phyloP scores from a whole-genome alignment of 2,329 filamentous ascomycete species.

The Fonsecaea nubica region DNA sequence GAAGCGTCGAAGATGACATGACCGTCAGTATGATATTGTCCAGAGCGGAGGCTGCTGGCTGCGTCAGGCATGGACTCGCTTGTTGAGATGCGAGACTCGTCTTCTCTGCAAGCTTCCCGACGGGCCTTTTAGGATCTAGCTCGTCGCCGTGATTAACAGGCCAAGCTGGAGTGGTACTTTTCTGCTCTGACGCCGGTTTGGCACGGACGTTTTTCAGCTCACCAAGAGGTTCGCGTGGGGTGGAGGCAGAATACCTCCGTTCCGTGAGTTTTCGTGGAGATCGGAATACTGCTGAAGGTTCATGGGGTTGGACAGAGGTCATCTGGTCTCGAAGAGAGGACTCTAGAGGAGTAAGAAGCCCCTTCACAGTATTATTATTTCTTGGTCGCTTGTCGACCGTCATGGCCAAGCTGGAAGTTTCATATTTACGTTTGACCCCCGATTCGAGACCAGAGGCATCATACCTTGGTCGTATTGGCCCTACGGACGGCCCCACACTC shows the following conservation, averaged over 20 bases:
- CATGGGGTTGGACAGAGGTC: constrained; percentile 3
- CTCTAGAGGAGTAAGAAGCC: neutral
- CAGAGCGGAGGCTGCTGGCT: neutral
- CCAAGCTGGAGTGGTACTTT: neutral
- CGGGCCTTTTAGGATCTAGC: neutral
- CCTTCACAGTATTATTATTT: neutral
- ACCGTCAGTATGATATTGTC: neutral
- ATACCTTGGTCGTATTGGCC: neutral
- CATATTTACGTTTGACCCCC: constrained; percentile 3
- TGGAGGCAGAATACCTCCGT: neutral
- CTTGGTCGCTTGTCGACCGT: constrained; percentile 4
- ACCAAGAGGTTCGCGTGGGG: constrained; percentile 7
- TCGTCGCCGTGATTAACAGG: neutral
- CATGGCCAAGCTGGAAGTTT: neutral
- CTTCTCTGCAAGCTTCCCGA: neutral
- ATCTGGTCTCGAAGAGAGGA: neutral
- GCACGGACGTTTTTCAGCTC: constrained; percentile 19
- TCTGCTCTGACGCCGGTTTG: constrained; percentile 1
- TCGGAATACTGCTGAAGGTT: constrained; percentile 21
- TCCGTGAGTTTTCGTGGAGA: neutral
- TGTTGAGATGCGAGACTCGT: neutral
- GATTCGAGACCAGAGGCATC: neutral
- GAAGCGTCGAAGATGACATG: neutral
- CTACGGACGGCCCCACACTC: neutral
- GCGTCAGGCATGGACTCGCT: neutral